Percentiles rank a stretch among this genome's conserved stretches.
Evolutionary conservation across 176 grass and related monocot genomes (phyloP).

Genomic region (Panicum miliaceum): DNA sequence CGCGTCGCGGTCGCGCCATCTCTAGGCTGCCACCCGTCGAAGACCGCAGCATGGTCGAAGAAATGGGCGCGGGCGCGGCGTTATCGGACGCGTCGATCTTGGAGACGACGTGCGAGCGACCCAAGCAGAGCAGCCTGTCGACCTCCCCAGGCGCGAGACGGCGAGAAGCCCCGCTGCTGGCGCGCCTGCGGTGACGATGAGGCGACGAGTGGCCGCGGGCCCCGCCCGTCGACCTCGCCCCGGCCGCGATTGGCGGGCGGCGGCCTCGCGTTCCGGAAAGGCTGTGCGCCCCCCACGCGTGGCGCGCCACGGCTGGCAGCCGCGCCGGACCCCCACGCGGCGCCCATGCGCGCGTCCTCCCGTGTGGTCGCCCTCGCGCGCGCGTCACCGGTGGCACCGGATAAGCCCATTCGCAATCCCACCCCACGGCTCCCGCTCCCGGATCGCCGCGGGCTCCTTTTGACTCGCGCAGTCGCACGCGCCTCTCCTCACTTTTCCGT

Average conservation of each 20-base stretch:
- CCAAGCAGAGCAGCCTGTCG: not conserved
- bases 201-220: not conserved
- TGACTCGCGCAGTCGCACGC: not conserved
- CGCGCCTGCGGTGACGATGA: not conserved
- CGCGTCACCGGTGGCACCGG: conserved; percentile 9
- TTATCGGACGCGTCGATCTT: not conserved
- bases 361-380: not conserved
- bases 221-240: not conserved
- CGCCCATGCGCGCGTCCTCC: conserved; percentile 41
- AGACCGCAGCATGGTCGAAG: not conserved
- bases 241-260: conserved; percentile 11
- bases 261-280: conserved; percentile 12
- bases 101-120: not conserved
- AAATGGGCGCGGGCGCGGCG: not conserved
- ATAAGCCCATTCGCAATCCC: conserved; percentile 22
- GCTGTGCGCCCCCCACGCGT: conserved; percentile 12
- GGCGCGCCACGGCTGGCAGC: conserved; percentile 19
- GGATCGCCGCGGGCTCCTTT: conserved; percentile 32
- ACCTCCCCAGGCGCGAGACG: not conserved
- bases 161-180: not conserved
- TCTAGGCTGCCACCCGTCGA: not conserved
- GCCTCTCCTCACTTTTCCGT: not conserved
- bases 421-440: not conserved
- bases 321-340: conserved; percentile 30
- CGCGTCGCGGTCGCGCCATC: not conserved